Conservation (phyloP, 805 yeast genomes). For the Sungouiozyma intestinalis region DNA sequence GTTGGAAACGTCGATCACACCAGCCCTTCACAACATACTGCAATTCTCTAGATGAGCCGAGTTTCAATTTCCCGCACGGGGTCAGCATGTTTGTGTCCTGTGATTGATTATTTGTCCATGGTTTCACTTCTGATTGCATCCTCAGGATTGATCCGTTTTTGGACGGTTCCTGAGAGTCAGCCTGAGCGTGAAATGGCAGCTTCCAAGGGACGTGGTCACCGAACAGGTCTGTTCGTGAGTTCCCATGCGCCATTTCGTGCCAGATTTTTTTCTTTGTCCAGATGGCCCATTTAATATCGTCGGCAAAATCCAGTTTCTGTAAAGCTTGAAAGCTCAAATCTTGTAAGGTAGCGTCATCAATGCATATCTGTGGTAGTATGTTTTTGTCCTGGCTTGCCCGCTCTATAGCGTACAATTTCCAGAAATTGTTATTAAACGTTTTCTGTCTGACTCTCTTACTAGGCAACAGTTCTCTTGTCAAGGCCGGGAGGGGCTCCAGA, state of each 20-base stretch:
- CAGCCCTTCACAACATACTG: slow-evolving; percentile 30
- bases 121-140: slow-evolving; percentile 9
- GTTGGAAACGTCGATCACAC: slow-evolving; percentile 23
- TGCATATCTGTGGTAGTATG: slow-evolving; percentile 22
- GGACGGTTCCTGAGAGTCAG: slow-evolving; percentile 14
- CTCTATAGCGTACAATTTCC: slow-evolving; percentile 23
- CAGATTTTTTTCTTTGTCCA: slow-evolving; percentile 24
- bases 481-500: not conserved
- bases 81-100: slow-evolving; percentile 12
- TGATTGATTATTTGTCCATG: slow-evolving; percentile 14
- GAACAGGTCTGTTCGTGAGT: slow-evolving; percentile 19
- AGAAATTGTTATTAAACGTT: slow-evolving; percentile 20
- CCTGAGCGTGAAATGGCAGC: slow-evolving; percentile 9
- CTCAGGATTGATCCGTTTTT: not conserved
- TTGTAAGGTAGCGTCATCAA: slow-evolving; percentile 22
- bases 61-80: slow-evolving; percentile 23
- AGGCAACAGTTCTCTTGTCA: slow-evolving; percentile 8
- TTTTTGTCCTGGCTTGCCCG: slow-evolving; percentile 15
- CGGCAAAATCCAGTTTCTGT: slow-evolving; percentile 9
- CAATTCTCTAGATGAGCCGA: slow-evolving; percentile 10
- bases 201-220: slow-evolving; percentile 24
- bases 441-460: slow-evolving; percentile 21
- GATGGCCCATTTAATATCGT: slow-evolving; percentile 23
- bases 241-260: slow-evolving; percentile 20
- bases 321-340: slow-evolving; percentile 8